phyloP scores from a whole-genome alignment of 208 protist genomes.

The Leishmania mexicana region DNA sequence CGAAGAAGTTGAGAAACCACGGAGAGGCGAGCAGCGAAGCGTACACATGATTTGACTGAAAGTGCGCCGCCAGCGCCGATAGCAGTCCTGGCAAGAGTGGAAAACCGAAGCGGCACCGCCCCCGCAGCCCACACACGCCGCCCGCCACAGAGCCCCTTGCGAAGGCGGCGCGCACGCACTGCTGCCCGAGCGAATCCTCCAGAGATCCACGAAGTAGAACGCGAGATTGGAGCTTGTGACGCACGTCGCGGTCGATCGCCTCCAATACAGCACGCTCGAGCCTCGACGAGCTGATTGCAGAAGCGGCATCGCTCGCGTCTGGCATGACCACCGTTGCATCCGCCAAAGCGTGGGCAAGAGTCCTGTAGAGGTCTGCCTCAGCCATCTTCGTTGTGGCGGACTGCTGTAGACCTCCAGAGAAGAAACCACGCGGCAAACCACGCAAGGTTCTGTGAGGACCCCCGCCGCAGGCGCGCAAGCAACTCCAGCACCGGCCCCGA shows the following conservation, averaged over 20 bases:
- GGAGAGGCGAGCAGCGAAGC: slow-evolving; percentile 51
- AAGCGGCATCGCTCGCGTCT: no score
- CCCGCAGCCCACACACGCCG: slow-evolving; percentile 33
- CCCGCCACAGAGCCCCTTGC: no score
- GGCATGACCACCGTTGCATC: no score
- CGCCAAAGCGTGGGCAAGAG: no score
- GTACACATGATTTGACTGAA: slow-evolving; percentile 30
- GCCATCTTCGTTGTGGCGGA: no score
- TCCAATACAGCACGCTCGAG: no score
- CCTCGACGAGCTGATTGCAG: no score
- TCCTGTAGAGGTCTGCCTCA: no score
- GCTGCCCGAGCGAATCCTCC: slow-evolving; percentile 30
- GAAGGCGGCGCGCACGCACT: not conserved
- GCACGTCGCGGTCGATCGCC: no score
- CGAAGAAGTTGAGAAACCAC: slow-evolving; percentile 75
- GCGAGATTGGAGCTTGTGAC: slow-evolving; percentile 45
- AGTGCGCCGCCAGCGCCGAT: slow-evolving; percentile 46
- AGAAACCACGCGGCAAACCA: slow-evolving; percentile 48
- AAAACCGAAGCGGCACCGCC: slow-evolving; percentile 58
- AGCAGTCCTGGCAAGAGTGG: slow-evolving; percentile 45
- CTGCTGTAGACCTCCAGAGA: slow-evolving; percentile 25
- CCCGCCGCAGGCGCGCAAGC: slow-evolving; percentile 19
- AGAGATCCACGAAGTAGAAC: slow-evolving; percentile 42
- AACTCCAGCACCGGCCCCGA: slow-evolving; percentile 22
- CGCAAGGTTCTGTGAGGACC: slow-evolving; percentile 34